Evolutionary conservation across 805 yeast species (phyloP), one percentile per base, ranked within the genome.

Genomic region (Suhomyces canberraensis): DNA sequence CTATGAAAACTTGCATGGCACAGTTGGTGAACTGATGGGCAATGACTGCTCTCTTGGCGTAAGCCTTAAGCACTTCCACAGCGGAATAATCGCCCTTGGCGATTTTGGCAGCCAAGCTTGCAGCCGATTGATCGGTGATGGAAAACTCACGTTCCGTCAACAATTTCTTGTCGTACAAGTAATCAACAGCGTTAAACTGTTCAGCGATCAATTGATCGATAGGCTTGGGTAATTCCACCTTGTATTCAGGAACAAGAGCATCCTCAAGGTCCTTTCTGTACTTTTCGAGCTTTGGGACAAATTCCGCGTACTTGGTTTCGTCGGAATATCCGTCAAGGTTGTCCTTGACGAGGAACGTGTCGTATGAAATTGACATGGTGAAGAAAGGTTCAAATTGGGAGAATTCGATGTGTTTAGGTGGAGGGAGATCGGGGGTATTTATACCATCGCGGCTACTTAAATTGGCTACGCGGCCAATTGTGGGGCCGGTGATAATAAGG

Each of bases 21-120:
- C 78, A 72, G 43, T 78, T 75, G 41, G 81, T 76, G 49, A 78
- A 71, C 46, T 77, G 79, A 42, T 85, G 87, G 3, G 81, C 78
- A 37, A 77, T 66, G 13, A 79, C 69, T 2, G 89, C 81, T 39
- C 79, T 66, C 49, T 79, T 83, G 27, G 81, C 82, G 50, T 71
- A 82, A 0, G 88, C 87, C 47, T 64, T 73, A 44, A 76, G 67
- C 14, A 79, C 78, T 25, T 71, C 69, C 4, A 68, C 71, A 0
- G 86, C 69, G 17, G 73, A 47, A 38, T 74, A 51, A 27, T 71
- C 65, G 6, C 77, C 76, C 3, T 58, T 38, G 15, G 76, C 71
- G 37, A 81, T 72, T 42, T 66, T 59, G 6, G 44, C 52, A 15
- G 66, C 67, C 34, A 76, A 60, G 8, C 60, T 62, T 3, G 59